Conservation (phyloP, 441 rosid species). For the Gossypium aridum region DNA sequence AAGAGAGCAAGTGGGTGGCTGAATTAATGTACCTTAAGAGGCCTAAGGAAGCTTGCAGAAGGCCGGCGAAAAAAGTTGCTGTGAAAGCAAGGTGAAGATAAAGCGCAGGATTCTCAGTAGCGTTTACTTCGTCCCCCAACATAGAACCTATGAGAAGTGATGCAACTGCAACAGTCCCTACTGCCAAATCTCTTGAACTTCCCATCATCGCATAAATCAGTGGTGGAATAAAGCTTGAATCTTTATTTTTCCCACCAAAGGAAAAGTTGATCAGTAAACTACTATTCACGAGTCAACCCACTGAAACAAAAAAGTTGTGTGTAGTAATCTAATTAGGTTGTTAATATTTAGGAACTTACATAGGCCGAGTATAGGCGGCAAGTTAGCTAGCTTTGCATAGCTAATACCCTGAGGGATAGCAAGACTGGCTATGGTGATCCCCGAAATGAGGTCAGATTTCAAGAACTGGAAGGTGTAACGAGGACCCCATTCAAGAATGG, state of each 20-base stretch:
- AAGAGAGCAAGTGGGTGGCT: neutral
- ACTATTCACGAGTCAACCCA: too few relatives aligned
- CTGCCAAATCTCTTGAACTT: slow-evolving; percentile 88
- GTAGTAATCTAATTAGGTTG: neutral
- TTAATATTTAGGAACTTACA: slow-evolving; percentile 41
- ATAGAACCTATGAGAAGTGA: slow-evolving; percentile 72
- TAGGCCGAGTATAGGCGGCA: slow-evolving; percentile 91
- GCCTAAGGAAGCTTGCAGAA: slow-evolving; percentile 77
- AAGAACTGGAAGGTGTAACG: slow-evolving; percentile 59
- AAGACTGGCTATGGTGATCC: slow-evolving; percentile 89
- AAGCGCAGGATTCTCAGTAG: slow-evolving; percentile 57
- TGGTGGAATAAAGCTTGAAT: slow-evolving; percentile 92
- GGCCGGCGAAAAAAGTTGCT: slow-evolving; percentile 82
- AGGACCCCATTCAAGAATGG: slow-evolving; percentile 80
- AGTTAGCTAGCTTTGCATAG: slow-evolving; percentile 87
- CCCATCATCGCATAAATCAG: slow-evolving; percentile 88
- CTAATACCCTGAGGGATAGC: slow-evolving; percentile 97
- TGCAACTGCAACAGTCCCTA: slow-evolving; percentile 85
- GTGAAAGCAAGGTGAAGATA: slow-evolving; percentile 93
- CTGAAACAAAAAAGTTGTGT: slow-evolving; percentile 2
- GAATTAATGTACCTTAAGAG: slow-evolving; percentile 52
- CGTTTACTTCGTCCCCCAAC: slow-evolving; percentile 66
- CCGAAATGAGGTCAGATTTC: slow-evolving; percentile 69
- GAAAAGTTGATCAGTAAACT: neutral
- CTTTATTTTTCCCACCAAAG: slow-evolving; percentile 23